A percentile compares a stretch with the other conserved stretches of the same genome.
Evolutionary conservation across 2,329 filamentous ascomycete species (phyloP).

Genomic region (Phoma sp.): DNA sequence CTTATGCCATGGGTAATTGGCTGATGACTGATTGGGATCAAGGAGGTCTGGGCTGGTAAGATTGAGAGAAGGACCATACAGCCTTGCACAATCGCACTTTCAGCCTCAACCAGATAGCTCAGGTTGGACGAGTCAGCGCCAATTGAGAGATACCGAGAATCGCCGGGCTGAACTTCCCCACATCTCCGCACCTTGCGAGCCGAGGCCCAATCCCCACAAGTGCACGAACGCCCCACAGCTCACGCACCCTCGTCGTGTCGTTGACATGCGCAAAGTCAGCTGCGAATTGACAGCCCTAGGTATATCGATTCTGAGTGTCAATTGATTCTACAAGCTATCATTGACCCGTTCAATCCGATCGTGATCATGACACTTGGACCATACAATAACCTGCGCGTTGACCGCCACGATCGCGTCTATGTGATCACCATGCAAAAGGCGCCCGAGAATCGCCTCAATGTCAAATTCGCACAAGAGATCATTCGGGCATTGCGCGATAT

Average conservation of each 20-base stretch:
- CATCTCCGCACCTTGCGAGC: conserved; percentile 28
- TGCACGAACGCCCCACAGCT: background rate
- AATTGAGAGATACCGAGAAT: conserved; percentile 17
- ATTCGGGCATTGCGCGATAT: conserved; percentile 58
- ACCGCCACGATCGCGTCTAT: conserved; percentile 57
- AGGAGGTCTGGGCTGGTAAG: conserved; percentile 30
- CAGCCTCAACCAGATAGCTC: background rate
- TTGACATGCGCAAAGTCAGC: background rate
- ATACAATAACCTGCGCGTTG: conserved; percentile 54
- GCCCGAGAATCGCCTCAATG: conserved; percentile 61
- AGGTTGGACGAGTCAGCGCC: background rate
- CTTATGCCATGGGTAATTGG: conserved; percentile 42
- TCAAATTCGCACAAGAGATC: conserved; percentile 58
- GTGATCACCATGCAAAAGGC: conserved; percentile 61
- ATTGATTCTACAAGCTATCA: background rate
- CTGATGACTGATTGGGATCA: conserved; percentile 45
- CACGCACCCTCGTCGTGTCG: background rate
- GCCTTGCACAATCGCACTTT: background rate
- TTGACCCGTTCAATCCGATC: background rate
- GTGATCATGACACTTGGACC: conserved; percentile 32
- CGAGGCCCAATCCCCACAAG: conserved; percentile 21
- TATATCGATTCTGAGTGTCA: background rate
- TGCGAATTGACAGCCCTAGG: background rate
- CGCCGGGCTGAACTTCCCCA: conserved; percentile 24
- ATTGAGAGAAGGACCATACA: background rate